These are phyloP conservation scores for Gleditsia sinensis DNA, from an alignment of 306 rosid genomes.

Conservation along the genomic window DNA sequence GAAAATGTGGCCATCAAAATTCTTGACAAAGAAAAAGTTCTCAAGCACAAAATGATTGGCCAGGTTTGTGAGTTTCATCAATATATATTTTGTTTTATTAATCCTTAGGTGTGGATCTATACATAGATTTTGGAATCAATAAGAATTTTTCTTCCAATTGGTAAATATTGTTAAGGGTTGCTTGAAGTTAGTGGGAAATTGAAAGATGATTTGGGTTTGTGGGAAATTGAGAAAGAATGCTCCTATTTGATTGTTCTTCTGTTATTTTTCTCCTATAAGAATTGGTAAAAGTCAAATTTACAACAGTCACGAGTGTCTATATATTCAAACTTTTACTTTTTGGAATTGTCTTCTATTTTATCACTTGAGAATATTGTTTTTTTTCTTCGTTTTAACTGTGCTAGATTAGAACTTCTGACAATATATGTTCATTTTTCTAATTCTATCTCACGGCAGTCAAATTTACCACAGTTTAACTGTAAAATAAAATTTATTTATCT, in stretches of 20 bases:
- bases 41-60: slow-evolving; percentile 91
- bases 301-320: background rate
- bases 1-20: slow-evolving; percentile 84
- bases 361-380: background rate
- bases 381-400: background rate
- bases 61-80: slow-evolving; percentile 44
- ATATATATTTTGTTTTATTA: background rate
- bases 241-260: background rate
- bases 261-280: background rate
- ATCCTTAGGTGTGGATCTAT: background rate
- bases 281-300: slow-evolving; percentile 7
- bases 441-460: background rate
- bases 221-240: background rate
- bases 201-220: slow-evolving; percentile 1
- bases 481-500: too few relatives aligned
- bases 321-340: background rate
- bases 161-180: background rate
- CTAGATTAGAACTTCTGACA: background rate
- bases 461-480: too few relatives aligned
- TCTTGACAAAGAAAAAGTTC: slow-evolving; percentile 78
- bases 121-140: background rate
- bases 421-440: too few relatives aligned
- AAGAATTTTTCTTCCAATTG: background rate
- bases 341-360: background rate
- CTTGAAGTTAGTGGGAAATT: background rate